Evolutionary conservation across 768 basidiomycete species (phyloP).

Genomic region (Omphalotus guepiniiformis): DNA sequence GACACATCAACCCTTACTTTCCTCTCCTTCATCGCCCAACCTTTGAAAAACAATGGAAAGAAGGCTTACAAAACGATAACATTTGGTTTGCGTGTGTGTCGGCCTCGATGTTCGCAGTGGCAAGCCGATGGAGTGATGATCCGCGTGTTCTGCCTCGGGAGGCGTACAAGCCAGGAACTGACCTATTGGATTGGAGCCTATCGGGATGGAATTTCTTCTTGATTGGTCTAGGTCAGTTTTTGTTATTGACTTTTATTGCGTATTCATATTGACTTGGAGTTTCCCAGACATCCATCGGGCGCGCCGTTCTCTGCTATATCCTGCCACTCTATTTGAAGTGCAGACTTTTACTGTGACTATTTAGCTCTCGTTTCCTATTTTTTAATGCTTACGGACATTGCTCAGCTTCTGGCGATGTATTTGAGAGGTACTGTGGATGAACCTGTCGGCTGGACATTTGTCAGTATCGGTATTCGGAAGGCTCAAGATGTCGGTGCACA

Average conservation of each 20-base stretch:
- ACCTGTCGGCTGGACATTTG: constrained; percentile 50
- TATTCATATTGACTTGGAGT: constrained; percentile 7
- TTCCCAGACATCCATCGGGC: constrained; percentile 45
- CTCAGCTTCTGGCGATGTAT: constrained; percentile 53
- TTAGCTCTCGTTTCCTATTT: constrained; percentile 8
- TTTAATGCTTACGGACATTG: not conserved
- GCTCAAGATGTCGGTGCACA: constrained; percentile 78
- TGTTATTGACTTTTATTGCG: not conserved
- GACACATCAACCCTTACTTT: constrained; percentile 49
- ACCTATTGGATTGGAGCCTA: constrained; percentile 41
- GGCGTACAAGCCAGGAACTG: constrained; percentile 19
- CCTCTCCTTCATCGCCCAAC: constrained; percentile 71
- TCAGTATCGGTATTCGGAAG: constrained; percentile 54
- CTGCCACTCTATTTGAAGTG: constrained; percentile 58
- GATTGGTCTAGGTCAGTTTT: constrained; percentile 43
- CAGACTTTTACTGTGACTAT: constrained; percentile 48
- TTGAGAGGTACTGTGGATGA: constrained; percentile 45
- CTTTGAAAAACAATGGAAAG: constrained; percentile 58
- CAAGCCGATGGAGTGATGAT: constrained; percentile 63
- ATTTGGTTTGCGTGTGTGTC: constrained; percentile 60
- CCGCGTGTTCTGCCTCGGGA: constrained; percentile 42
- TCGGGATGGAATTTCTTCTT: constrained; percentile 63
- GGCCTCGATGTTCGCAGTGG: constrained; percentile 63
- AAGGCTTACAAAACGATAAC: constrained; percentile 49
- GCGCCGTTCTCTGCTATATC: constrained; percentile 48